Evolutionary conservation across 2,329 filamentous ascomycete genomes (phyloP).

Genomic region (Monilinia laxa): DNA sequence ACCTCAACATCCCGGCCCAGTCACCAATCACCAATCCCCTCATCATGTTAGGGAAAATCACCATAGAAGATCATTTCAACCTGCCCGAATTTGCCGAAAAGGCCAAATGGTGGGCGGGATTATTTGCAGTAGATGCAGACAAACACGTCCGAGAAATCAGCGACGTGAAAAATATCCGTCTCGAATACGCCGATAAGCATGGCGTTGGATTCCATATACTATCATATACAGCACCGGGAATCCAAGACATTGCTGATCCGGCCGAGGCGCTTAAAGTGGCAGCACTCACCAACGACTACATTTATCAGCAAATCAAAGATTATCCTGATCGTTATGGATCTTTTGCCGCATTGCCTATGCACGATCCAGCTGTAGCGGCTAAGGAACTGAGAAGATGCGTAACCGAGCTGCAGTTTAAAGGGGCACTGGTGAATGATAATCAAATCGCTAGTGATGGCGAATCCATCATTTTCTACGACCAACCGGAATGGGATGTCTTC

Average conservation of each 20-base stretch:
- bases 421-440: constrained; percentile 61
- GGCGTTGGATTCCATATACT: constrained; percentile 51
- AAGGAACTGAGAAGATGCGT: constrained; percentile 53
- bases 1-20: neutral
- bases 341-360: constrained; percentile 53
- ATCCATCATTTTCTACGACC: constrained; percentile 64
- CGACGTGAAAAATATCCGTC: constrained; percentile 46
- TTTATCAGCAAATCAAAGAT: constrained; percentile 32
- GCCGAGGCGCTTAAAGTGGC: constrained; percentile 46
- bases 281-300: constrained; percentile 41
- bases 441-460: constrained; percentile 62
- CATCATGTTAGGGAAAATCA: constrained; percentile 13
- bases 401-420: constrained; percentile 59
- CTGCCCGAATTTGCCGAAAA: constrained; percentile 45
- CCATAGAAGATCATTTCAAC: constrained; percentile 20
- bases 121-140: constrained; percentile 59
- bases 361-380: constrained; percentile 52
- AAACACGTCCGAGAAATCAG: constrained; percentile 58
- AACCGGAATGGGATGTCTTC: constrained; percentile 59
- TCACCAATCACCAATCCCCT: no score
- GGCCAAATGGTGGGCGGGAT: constrained; percentile 55
- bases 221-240: constrained; percentile 51
- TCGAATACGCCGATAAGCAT: constrained; percentile 48
- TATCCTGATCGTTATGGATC: constrained; percentile 47
- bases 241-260: constrained; percentile 48